Evolutionary conservation across 2,329 filamentous ascomycete species (phyloP), one percentile per base, ranked within the genome.

Genomic region (Exserohilum turcica): DNA sequence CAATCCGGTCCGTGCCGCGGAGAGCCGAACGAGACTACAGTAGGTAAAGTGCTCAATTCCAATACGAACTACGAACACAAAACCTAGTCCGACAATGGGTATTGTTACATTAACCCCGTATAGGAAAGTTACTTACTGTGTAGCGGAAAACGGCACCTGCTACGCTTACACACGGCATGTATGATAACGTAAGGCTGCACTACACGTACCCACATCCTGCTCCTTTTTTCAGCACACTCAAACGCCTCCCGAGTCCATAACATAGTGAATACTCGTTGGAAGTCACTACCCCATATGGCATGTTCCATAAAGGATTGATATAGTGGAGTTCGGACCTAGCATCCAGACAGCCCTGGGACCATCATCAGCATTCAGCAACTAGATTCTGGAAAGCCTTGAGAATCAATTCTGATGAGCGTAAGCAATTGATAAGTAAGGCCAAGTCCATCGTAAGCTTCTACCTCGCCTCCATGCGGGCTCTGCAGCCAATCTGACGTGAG

Each of bases 21-120:
- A 57, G 54, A 57, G 54, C 54, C 54, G 54, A 50, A 54, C 29
- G 18, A 15, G 39, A 21, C 24, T 15, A n/a, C n/a, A n/a, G n/a
- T n/a, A n/a, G n/a, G n/a, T n/a, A n/a, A n/a, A 27, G 19, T 18
- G 16, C 29, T 24, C 16, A 5, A 21, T 0, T 31, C 15, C 15
- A n/a, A 73, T 19, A 76, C 77, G 6, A 68, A 80, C 7, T 5
- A 2, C 3, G 15, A 16, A 42, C n/a, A 13, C 6, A 5, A 6
- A 2, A 6, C n/a, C 10, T 12, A 8, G 10, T 3, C 5, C 28
- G 24, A 19, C 2, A 42, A 15, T 3, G 24, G 9, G 12, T 10
- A 15, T 18, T 2, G 13, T 16, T 9, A 2, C n/a, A 24, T 24
- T 24, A 24, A 24, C 21, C 4, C 38, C 15, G 6, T 28, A 42